Evolutionary conservation across 345 rosid genomes (phyloP).

Genomic region (Litchi chinensis): DNA sequence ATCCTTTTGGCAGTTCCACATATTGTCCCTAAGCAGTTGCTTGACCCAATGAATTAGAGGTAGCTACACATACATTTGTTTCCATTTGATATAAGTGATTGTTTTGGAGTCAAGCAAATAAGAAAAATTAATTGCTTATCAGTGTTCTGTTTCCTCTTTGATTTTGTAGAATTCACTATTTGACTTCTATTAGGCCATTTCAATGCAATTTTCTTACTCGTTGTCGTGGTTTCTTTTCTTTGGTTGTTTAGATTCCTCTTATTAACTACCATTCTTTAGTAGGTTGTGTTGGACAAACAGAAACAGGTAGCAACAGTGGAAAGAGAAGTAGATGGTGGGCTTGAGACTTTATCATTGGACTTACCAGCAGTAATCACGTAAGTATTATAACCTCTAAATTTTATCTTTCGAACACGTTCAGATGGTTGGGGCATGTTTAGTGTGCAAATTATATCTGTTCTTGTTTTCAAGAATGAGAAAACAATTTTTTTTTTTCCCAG

Average conservation of each 20-base stretch:
- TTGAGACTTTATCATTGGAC: conserved; percentile 72
- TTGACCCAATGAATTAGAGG: background rate
- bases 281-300: conserved; percentile 83
- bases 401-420: conserved; percentile 1
- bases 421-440: background rate
- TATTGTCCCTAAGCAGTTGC: background rate
- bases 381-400: conserved; percentile 19
- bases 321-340: conserved; percentile 97
- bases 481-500: background rate
- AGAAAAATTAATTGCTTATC: background rate
- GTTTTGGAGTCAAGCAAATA: background rate
- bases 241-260: background rate
- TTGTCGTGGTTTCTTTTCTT: background rate
- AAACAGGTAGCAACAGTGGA: conserved; percentile 72
- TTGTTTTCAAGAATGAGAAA: background rate
- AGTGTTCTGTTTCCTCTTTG: background rate
- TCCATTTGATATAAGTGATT: background rate
- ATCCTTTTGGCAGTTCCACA: background rate
- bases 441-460: background rate
- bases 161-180: background rate
- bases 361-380: conserved; percentile 92
- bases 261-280: conserved; percentile 41
- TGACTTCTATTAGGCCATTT: background rate
- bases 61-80: background rate
- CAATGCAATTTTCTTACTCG: background rate